Base-by-base conservation (phyloP, 2,329 filamentous ascomycete species). In the Alternaria hordeiaustralica region DNA sequence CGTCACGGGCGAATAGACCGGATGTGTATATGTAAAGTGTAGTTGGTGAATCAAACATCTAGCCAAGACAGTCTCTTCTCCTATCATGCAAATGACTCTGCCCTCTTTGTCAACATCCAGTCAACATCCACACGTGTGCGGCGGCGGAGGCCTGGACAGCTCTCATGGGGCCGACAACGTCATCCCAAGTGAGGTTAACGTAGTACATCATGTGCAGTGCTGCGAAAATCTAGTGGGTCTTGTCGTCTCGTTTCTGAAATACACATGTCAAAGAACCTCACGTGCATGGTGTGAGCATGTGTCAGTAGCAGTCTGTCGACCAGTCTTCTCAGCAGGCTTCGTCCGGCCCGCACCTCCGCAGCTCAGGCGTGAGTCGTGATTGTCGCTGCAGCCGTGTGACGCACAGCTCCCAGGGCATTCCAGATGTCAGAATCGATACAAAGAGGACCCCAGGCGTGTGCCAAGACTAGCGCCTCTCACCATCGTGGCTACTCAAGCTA, bases 11-110 rank as follows among this genome's bases (percentile, higher is more conserved):
- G 67, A 65, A 65, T 57, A 68, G 68, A 66, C 57, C 66, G 69
- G 67, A 67, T 68, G 70, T 79, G 76, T 79, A 79, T 66, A 78
- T 79, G 74, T 79, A 79, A 71, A 76, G 61, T 76, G 74, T 79
- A 79, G 76, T 70, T 72, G 74, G 69, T 73, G 71, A 78, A 78
- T 73, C 66, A 68, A 75, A 65, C 64, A 71, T 69, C 61, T 68
- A 67, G 67, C 69, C 67, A 71, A 65, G 64, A 64, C 58, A 65
- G 63, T 58, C 36, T 55, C 23, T 28, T 51, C 43, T 46, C 30
- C 30, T 11, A 45, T 45, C 21, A 33, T 64, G 58, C 25, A 30
- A 18, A 53, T 28, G n/a, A 33, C 55, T 30, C 45, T 49, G 30
- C 26, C 8, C n/a, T n/a, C 15, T 21, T 26, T 18, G 4, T 55